phyloP scores from a whole-genome alignment of 2,329 filamentous ascomycete genomes.

The Cladophialophora carrionii region DNA sequence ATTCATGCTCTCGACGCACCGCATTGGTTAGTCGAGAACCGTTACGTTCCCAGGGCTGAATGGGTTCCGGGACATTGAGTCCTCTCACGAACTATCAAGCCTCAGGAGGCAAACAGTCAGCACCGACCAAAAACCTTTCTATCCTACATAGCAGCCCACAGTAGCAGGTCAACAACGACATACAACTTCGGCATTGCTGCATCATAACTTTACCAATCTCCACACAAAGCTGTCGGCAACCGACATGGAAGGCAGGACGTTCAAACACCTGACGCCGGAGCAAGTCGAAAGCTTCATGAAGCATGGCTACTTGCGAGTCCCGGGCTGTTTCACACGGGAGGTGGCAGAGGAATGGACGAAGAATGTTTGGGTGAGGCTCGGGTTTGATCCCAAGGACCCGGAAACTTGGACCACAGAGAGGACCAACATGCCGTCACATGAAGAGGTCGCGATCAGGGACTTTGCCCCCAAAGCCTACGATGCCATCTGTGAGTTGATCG shows the following conservation, averaged over 20 bases:
- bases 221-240: neutral
- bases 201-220: neutral
- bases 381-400: slow-evolving; percentile 66
- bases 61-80: neutral
- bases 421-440: slow-evolving; percentile 67
- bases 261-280: slow-evolving; percentile 46
- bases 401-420: slow-evolving; percentile 66
- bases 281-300: slow-evolving; percentile 59
- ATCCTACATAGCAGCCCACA: neutral
- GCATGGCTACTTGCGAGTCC: slow-evolving; percentile 60
- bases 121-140: neutral
- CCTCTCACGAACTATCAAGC: neutral
- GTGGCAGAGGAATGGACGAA: slow-evolving; percentile 54
- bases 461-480: slow-evolving; percentile 69
- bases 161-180: neutral
- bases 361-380: slow-evolving; percentile 66
- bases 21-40: neutral
- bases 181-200: neutral
- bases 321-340: slow-evolving; percentile 55
- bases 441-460: slow-evolving; percentile 55
- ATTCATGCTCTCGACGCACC: slow-evolving; percentile 1
- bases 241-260: slow-evolving; percentile 18
- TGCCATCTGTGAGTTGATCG: slow-evolving; percentile 68
- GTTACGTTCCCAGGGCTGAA: neutral
- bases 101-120: neutral